These are phyloP conservation scores for Cylindrotheca fusiformis DNA, from an alignment of 108 stramenopile genomes.

Conservation along the genomic window DNA sequence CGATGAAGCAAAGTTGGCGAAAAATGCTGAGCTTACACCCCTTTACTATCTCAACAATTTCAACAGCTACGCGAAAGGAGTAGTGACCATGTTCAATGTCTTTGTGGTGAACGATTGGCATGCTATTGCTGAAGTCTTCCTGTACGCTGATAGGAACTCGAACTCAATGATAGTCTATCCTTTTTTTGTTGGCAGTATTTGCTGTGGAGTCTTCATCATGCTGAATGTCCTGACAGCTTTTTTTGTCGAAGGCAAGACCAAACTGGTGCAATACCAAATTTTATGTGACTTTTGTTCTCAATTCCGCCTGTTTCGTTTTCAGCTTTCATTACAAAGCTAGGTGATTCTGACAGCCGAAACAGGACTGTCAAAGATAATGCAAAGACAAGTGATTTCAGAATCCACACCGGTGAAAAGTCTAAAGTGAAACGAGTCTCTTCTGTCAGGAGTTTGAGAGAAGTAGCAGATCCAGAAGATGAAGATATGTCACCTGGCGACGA, in stretches of 20 bases:
- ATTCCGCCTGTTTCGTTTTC: not conserved
- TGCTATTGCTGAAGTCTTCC: slow-evolving; percentile 50
- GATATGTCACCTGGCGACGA: slow-evolving; percentile 12
- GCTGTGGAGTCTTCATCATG: slow-evolving; percentile 39
- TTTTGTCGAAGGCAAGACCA: slow-evolving; percentile 52
- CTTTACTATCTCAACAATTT: slow-evolving; percentile 68
- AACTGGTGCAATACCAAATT: not conserved
- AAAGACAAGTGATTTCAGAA: slow-evolving; percentile 7
- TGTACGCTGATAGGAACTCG: slow-evolving; percentile 31
- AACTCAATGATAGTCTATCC: slow-evolving; percentile 45
- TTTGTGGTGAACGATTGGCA: slow-evolving; percentile 69
- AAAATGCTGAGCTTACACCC: slow-evolving; percentile 27
- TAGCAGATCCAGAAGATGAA: slow-evolving; percentile 14
- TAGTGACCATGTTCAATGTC: slow-evolving; percentile 62
- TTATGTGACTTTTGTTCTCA: no score
- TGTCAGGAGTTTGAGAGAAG: slow-evolving; percentile 2
- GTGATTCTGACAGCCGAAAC: slow-evolving; percentile 8
- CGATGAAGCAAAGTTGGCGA: slow-evolving; percentile 18
- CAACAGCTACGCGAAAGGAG: slow-evolving; percentile 48
- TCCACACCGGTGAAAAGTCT: slow-evolving; percentile 11
- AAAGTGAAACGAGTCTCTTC: not conserved
- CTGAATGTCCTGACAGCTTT: slow-evolving; percentile 60
- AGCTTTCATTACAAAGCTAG: slow-evolving; percentile 48
- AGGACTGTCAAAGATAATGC: slow-evolving; percentile 7
- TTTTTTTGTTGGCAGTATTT: slow-evolving; percentile 45